phyloP scores from a whole-genome alignment of 2,329 filamentous ascomycete genomes.

The Grosmannia clavigera region DNA sequence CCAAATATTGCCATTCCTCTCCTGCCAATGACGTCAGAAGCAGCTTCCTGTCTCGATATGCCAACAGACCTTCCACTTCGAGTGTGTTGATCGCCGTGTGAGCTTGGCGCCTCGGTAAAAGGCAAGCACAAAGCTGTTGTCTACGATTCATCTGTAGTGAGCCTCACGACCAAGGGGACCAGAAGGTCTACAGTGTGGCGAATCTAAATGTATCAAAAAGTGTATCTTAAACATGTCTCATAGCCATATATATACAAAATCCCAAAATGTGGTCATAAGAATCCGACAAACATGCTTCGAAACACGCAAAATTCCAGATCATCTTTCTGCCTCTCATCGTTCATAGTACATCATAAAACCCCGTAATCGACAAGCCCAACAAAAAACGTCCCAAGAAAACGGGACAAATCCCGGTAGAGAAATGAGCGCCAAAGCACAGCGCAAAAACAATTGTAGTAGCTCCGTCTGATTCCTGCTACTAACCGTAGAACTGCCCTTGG shows the following conservation, averaged over 20 bases:
- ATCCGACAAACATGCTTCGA: neutral
- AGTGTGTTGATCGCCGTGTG: no score
- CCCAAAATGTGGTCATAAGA: neutral
- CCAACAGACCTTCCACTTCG: no score
- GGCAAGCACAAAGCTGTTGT: no score
- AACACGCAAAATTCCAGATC: neutral
- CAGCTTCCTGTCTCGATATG: no score
- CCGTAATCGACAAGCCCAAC: neutral
- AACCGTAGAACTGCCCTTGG: constrained; percentile 15
- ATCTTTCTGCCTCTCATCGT: neutral
- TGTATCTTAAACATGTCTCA: neutral
- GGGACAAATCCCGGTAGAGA: neutral
- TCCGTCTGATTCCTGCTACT: neutral
- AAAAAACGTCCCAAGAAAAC: neutral
- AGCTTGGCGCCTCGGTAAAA: no score
- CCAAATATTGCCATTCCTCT: no score
- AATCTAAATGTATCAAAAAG: neutral
- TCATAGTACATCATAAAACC: neutral
- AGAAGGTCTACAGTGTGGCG: no score
- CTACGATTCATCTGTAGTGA: no score
- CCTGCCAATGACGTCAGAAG: no score
- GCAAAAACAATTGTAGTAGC: neutral
- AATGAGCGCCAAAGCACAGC: neutral
- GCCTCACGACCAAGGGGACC: no score
- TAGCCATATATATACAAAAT: neutral